phyloP scores from a whole-genome alignment of 139 green algal species.

The Edaphochlamys debaryana region DNA sequence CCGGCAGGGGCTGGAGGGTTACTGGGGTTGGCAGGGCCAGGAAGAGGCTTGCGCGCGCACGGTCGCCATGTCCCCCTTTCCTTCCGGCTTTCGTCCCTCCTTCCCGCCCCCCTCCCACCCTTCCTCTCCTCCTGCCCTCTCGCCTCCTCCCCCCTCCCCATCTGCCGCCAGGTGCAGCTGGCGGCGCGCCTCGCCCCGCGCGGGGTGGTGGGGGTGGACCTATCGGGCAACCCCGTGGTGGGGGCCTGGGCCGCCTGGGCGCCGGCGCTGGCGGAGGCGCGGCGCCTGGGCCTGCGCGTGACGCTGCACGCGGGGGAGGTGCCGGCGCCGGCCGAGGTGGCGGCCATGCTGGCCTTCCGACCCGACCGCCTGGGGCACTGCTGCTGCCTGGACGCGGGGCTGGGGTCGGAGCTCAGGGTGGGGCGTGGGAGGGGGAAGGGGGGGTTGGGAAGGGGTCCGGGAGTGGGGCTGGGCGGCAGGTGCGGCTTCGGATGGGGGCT shows the following conservation, averaged over 20 bases:
- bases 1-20: no score
- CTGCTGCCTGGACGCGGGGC: conserved; percentile 74
- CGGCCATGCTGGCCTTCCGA: conserved; percentile 71
- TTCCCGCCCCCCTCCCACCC: no score
- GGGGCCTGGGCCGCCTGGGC: conserved; percentile 68
- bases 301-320: conserved; percentile 84
- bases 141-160: background rate
- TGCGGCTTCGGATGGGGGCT: background rate
- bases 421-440: background rate
- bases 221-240: conserved; percentile 80
- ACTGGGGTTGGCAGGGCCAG: no score
- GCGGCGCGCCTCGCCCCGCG: conserved; percentile 41
- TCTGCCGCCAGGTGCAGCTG: conserved; percentile 54
- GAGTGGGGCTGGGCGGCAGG: background rate
- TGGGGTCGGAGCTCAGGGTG: conserved; percentile 62
- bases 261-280: conserved; percentile 63
- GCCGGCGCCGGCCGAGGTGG: conserved; percentile 60
- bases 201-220: conserved; percentile 78
- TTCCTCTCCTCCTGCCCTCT: no score
- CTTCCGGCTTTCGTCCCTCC: no score
- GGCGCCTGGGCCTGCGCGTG: conserved; percentile 66
- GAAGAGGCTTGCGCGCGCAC: no score
- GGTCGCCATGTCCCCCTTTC: no score
- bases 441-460: background rate
- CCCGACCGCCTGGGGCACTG: conserved; percentile 86